phyloP scores from a whole-genome alignment of 1,139 yeast species.

The Pichia sp. region DNA sequence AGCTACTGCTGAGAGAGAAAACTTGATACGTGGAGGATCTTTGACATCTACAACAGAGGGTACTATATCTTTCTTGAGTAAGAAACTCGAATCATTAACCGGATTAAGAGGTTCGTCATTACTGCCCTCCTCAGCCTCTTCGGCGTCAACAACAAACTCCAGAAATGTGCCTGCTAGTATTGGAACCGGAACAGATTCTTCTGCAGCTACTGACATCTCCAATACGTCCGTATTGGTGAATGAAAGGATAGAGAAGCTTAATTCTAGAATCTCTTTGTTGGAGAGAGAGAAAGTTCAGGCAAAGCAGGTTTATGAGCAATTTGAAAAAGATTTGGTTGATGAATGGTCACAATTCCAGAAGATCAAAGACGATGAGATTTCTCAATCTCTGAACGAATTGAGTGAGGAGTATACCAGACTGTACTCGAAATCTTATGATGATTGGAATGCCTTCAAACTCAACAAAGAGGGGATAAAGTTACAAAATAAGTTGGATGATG shows the following conservation, averaged over 20 bases:
- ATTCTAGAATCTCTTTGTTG: conserved; percentile 26
- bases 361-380: conserved; percentile 74
- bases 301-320: conserved; percentile 51
- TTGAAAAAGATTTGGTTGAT: conserved; percentile 56
- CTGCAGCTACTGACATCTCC: not conserved
- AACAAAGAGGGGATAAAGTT: conserved; percentile 7
- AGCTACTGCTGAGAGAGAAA: conserved; percentile 62
- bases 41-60: conserved; percentile 33
- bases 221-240: conserved; percentile 43
- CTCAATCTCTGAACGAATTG: conserved; percentile 60
- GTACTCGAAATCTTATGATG: conserved; percentile 64
- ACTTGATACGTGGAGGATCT: conserved; percentile 50
- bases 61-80: conserved; percentile 30
- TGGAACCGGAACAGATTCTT: not conserved
- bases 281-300: conserved; percentile 29
- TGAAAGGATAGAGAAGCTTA: conserved; percentile 44
- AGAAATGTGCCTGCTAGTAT: conserved; percentile 38
- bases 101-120: conserved; percentile 22
- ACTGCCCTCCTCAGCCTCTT: conserved; percentile 8
- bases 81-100: conserved; percentile 31
- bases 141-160: not conserved
- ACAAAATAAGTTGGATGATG: conserved; percentile 5
- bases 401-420: conserved; percentile 76
- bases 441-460: conserved; percentile 53
- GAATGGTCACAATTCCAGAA: conserved; percentile 83